phyloP scores from a whole-genome alignment of 75 land plant species.

The Cunninghamia lanceolata region DNA sequence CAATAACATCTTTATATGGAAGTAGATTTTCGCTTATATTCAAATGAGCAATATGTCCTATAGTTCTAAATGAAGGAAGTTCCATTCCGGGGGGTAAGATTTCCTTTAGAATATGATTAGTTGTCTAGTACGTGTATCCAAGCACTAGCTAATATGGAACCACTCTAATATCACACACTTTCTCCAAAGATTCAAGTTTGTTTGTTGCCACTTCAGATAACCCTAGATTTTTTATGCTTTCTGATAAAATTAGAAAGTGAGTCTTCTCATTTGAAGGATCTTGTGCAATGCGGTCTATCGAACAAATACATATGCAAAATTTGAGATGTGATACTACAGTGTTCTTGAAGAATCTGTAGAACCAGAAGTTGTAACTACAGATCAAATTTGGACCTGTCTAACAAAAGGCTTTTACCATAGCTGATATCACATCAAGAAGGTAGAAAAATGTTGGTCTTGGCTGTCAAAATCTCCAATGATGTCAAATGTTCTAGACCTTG shows the following conservation, averaged over 20 bases:
- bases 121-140: constrained; percentile 87
- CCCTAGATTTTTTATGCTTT: too few relatives aligned
- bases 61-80: constrained; percentile 91
- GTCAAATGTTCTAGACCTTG: neutral
- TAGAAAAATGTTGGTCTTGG: too few relatives aligned
- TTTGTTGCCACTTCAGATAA: constrained; percentile 67
- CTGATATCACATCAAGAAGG: too few relatives aligned
- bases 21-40: constrained; percentile 75
- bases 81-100: constrained; percentile 80
- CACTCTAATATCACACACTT: constrained; percentile 56
- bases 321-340: constrained; percentile 35
- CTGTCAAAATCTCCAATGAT: neutral
- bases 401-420: constrained; percentile 1
- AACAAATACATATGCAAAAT: too few relatives aligned
- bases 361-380: constrained; percentile 42
- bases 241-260: too few relatives aligned
- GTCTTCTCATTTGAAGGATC: too few relatives aligned
- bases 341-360: constrained; percentile 50
- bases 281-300: too few relatives aligned
- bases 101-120: constrained; percentile 82
- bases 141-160: constrained; percentile 67
- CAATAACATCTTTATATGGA: constrained; percentile 75
- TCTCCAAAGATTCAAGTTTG: constrained; percentile 47
- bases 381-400: constrained; percentile 70
- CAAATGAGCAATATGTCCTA: too few relatives aligned